phyloP scores from a whole-genome alignment of 257 asterid species.

The Gynochthodes officinalis region DNA sequence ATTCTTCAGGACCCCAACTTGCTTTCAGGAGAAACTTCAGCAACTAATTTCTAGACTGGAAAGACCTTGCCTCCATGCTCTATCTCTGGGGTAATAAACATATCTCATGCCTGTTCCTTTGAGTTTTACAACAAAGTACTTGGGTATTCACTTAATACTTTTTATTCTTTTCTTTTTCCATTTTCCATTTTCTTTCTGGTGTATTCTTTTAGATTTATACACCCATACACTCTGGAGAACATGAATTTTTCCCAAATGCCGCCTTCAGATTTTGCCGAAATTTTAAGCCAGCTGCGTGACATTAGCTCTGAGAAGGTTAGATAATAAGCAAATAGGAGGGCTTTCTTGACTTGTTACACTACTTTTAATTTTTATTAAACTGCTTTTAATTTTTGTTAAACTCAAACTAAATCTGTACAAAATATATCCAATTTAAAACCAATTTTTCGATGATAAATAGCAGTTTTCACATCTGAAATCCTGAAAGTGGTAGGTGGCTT shows the following conservation, averaged over 20 bases:
- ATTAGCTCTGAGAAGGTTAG: conserved; percentile 53
- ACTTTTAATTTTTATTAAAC: too few relatives aligned
- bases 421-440: too few relatives aligned
- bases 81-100: conserved; percentile 60
- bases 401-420: too few relatives aligned
- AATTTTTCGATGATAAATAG: background rate
- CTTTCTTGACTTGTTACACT: background rate
- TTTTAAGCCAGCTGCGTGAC: conserved; percentile 54
- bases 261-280: conserved; percentile 71
- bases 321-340: background rate
- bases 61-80: conserved; percentile 94
- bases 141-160: background rate
- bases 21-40: conserved; percentile 41
- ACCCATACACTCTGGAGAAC: conserved; percentile 66
- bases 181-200: background rate
- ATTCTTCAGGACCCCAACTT: conserved; percentile 60
- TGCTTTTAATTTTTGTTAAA: too few relatives aligned
- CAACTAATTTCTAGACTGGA: conserved; percentile 52
- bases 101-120: background rate
- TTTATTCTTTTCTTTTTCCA: background rate
- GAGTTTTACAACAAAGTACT: background rate
- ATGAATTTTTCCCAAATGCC: conserved; percentile 68
- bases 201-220: conserved; percentile 51
- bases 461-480: background rate
- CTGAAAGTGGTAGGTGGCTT: background rate